Base-by-base conservation (phyloP, 1,284 basidiomycete genomes). In the Apiotrichum domesticum region DNA sequence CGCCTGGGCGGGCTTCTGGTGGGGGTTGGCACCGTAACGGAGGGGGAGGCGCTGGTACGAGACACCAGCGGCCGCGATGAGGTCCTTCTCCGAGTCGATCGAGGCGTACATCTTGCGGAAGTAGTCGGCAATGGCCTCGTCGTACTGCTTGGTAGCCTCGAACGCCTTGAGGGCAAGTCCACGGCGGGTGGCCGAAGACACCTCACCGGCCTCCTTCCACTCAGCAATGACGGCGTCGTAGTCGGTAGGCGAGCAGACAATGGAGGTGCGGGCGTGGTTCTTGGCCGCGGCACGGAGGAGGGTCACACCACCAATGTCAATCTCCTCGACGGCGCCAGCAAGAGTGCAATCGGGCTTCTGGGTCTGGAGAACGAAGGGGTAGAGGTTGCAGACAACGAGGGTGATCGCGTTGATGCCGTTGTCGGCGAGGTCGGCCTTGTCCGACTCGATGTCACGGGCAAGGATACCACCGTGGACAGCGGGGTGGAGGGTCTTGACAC, bases 401-500 rank as follows among this genome's bases (percentile, higher is more conserved):
- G 87, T 86, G 78, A 97, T 96, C 59, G 89, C 88, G 14, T 87
- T 83, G 75, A 97, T 96, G 56, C 80, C 81, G 70, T 94, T 90
- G 13, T 85, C 80, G 39, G 82, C 78, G 56, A 97, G 82, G 75
- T 97, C 94, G 55, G 82, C 80, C 65, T 90, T 82, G 78, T 97
- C 93, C 8, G 89, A 90, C 4, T 87, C 83, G 64, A 91, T 93
- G 54, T 86, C 82, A 33, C 93, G 86, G 6, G 93, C 90, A 49
- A 97, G 84, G 65, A 97, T 97, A 52, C 92, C 96, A 72, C 96
- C 96, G 74, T 99, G 96, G 32, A 99, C 91, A 21, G 89, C 94
- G 51, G 96, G 96, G 73, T 99, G 96, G n/a, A 99, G 84, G 5
- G 96, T 99, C 81, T 99, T 98, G 63, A 98, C 96, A 62, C 96